phyloP scores from a whole-genome alignment of 192 early-diverging fungal species.

The Podila verticillata region DNA sequence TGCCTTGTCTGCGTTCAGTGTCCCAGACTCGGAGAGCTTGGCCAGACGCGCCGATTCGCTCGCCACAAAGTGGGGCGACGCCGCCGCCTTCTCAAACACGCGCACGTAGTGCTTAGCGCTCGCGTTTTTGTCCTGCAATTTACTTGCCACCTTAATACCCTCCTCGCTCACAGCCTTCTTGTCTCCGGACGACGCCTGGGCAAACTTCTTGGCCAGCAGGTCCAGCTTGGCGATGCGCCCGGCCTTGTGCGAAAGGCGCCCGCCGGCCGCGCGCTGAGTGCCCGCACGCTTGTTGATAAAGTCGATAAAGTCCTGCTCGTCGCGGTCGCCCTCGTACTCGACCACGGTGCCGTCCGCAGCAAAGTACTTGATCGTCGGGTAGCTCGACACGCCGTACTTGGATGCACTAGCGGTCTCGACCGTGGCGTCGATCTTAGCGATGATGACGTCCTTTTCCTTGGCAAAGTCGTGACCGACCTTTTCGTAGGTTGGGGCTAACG shows the following conservation, averaged over 20 bases:
- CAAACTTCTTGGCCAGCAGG: conserved; percentile 64
- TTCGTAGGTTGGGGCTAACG: conserved; percentile 87
- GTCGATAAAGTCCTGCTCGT: conserved; percentile 74
- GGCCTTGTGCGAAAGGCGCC: conserved; percentile 62
- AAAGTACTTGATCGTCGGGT: conserved; percentile 93
- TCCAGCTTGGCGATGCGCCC: conserved; percentile 68
- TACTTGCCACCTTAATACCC: conserved; percentile 53
- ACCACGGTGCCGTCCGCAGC: conserved; percentile 65
- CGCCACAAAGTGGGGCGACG: conserved; percentile 72
- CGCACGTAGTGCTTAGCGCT: conserved; percentile 85
- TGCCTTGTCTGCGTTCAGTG: conserved; percentile 69
- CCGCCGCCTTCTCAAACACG: conserved; percentile 84
- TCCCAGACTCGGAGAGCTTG: conserved; percentile 73
- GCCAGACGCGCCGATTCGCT: conserved; percentile 81
- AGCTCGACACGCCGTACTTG: conserved; percentile 79
- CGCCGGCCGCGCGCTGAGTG: conserved; percentile 78
- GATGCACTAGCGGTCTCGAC: conserved; percentile 67
- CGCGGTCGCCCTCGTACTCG: conserved; percentile 79
- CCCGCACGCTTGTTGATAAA: conserved; percentile 90
- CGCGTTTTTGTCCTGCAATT: conserved; percentile 5
- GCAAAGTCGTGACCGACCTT: conserved; percentile 86
- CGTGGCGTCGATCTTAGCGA: conserved; percentile 93
- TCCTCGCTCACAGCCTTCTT: conserved; percentile 58
- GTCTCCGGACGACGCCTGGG: conserved; percentile 56
- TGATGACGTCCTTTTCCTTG: conserved; percentile 78